Base-by-base conservation (phyloP, 345 rosid species). In the Populus nigra region DNA sequence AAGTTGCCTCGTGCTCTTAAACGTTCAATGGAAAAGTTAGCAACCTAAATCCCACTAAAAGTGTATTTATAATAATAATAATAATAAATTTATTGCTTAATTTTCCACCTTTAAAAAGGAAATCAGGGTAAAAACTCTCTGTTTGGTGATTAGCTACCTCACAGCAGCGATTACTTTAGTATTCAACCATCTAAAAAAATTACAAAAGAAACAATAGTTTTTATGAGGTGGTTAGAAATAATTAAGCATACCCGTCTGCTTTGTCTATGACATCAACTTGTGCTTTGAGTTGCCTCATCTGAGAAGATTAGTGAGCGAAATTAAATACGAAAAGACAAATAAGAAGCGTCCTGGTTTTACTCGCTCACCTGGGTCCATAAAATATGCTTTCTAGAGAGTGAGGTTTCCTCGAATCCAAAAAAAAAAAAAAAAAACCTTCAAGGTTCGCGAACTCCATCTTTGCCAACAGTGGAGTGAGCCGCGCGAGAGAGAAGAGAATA, bases 131-230 rank as follows among this genome's bases (percentile, higher is more conserved):
- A 33, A 33, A 33, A 33, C 36, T 33, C 36, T 33, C 36, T 33
- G 36, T 33, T 33, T 33, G 36, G 36, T 33, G 36, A 33, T 33
- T 33, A 33, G 57, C 22, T 67, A 92, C 99, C 99, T 93, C 97
- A 91, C 99, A 67, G 97, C 98, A 66, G 97, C 99, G 59, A 94
- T 91, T 23, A 92, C 98, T 90, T 91, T 94, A 25, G 98, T 92
- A 84, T 96, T 92, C 62, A 97, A 33, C 97, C 97, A 96, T 94
- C 88, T 93, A 98, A 29, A 94, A 96, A 79, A 89, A 15, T 97
- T 92, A 80, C 33, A 81, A 36, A 45, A 50, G 23, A 38, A 38
- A 8, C 18, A 5, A 7, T 5, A 36, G n/a, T 35, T 5, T 53
- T 53, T 6, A 39, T 39, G 43, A 39, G 10, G 11, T 39, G 59